Percentiles rank a stretch among this genome's conserved stretches.
Conservation (phyloP, 2,329 filamentous ascomycete species). For the Fusarium succisae region DNA sequence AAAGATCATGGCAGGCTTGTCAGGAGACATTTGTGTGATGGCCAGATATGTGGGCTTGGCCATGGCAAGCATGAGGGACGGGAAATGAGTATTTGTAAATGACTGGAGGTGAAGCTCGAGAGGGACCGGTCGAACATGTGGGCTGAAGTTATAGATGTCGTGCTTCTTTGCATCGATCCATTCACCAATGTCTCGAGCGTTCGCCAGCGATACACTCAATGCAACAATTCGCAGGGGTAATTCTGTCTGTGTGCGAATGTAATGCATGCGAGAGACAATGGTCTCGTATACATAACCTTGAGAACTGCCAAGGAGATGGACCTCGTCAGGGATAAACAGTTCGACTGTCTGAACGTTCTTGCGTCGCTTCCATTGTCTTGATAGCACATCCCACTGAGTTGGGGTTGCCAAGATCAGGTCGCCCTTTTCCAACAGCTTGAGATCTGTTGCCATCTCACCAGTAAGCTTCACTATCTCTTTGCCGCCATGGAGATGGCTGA, state of each 20-base stretch:
- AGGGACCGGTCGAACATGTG: conserved; percentile 86
- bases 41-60: conserved; percentile 91
- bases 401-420: conserved; percentile 94
- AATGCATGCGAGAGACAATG: conserved; percentile 97
- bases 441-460: conserved; percentile 89
- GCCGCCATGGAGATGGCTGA: conserved; percentile 77
- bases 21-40: conserved; percentile 85
- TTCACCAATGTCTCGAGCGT: conserved; percentile 92
- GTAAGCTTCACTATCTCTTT: conserved; percentile 94
- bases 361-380: conserved; percentile 93
- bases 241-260: conserved; percentile 89
- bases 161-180: conserved; percentile 99
- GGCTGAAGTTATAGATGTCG: conserved; percentile 98
- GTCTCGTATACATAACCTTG: conserved; percentile 93
- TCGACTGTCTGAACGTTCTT: conserved; percentile 94
- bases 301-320: conserved; percentile 90
- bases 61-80: conserved; percentile 98
- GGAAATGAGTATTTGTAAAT: conserved; percentile 95
- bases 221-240: conserved; percentile 87
- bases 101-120: conserved; percentile 95
- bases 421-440: conserved; percentile 86
- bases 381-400: conserved; percentile 93
- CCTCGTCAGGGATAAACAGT: conserved; percentile 92
- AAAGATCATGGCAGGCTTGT: conserved; percentile 91
- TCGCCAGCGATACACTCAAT: conserved; percentile 89